These are phyloP conservation scores for Pichia terricola DNA, from an alignment of 1,139 yeast genomes.

Conservation along the genomic window DNA sequence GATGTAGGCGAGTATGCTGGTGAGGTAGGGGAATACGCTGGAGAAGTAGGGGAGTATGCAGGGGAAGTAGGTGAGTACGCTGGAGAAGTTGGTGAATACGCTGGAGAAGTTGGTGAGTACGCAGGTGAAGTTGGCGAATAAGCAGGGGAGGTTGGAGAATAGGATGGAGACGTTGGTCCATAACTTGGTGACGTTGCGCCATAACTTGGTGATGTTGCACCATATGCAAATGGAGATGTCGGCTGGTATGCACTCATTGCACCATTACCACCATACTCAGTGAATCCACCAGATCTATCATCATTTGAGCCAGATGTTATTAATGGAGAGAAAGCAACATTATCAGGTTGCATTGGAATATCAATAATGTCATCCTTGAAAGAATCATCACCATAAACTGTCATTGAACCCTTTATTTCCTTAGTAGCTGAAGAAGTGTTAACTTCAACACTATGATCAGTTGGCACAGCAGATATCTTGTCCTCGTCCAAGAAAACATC, in stretches of 20 bases:
- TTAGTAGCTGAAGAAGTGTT: slow-evolving; percentile 24
- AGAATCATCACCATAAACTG: slow-evolving; percentile 81
- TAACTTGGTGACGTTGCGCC: slow-evolving; percentile 44
- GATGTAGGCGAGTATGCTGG: slow-evolving; percentile 52
- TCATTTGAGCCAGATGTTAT: slow-evolving; percentile 70
- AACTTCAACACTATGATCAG: slow-evolving; percentile 30
- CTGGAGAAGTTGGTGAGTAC: slow-evolving; percentile 47
- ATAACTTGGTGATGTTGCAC: slow-evolving; percentile 53
- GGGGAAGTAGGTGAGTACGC: slow-evolving; percentile 69
- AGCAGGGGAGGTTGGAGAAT: slow-evolving; percentile 31
- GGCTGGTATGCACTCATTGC: slow-evolving; percentile 43
- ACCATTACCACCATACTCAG: slow-evolving; percentile 86
- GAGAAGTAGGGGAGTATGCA: slow-evolving; percentile 59
- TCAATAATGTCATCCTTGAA: slow-evolving; percentile 67
- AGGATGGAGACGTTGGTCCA: slow-evolving; percentile 41
- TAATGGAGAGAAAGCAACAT: slow-evolving; percentile 88
- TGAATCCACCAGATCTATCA: slow-evolving; percentile 73
- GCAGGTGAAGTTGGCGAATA: slow-evolving; percentile 55
- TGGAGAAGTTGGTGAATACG: slow-evolving; percentile 64
- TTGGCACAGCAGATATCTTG: slow-evolving; percentile 62
- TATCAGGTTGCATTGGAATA: slow-evolving; percentile 65
- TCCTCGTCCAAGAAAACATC: slow-evolving; percentile 93
- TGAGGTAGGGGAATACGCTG: slow-evolving; percentile 56
- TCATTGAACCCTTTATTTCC: slow-evolving; percentile 73
- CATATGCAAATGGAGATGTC: slow-evolving; percentile 46